phyloP scores from a whole-genome alignment of 108 stramenopile genomes.

The Asterionellopsis glacialis region DNA sequence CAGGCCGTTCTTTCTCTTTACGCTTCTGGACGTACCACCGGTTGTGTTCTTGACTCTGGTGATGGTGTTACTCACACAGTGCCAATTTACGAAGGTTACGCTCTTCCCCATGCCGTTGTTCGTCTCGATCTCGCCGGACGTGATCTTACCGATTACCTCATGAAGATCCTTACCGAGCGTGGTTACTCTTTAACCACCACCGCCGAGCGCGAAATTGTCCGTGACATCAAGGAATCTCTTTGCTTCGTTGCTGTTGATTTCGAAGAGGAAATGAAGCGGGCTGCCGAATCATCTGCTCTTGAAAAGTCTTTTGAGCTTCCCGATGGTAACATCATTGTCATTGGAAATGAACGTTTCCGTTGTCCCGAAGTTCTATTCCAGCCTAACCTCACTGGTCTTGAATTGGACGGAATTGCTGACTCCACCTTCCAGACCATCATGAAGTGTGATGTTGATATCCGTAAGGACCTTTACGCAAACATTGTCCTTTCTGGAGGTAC shows the following conservation, averaged over 20 bases:
- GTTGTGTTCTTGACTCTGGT: conserved; percentile 91
- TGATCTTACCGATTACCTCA: conserved; percentile 93
- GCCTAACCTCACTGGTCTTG: conserved; percentile 95
- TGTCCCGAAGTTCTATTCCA: conserved; percentile 94
- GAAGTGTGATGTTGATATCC: conserved; percentile 99
- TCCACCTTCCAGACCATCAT: conserved; percentile 99
- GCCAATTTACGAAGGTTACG: conserved; percentile 96
- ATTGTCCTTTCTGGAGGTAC: conserved; percentile 94
- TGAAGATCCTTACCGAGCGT: conserved; percentile 92
- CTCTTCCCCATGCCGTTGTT: conserved; percentile 93
- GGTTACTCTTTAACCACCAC: conserved; percentile 93
- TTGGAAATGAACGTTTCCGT: conserved; percentile 92
- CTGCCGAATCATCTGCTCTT: conserved; percentile 85
- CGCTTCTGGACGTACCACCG: conserved; percentile 94
- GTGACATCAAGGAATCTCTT: conserved; percentile 90
- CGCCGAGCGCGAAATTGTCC: conserved; percentile 92
- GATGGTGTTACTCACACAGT: conserved; percentile 95
- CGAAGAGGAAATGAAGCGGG: conserved; percentile 94
- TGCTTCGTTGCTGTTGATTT: conserved; percentile 92
- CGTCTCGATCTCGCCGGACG: conserved; percentile 93
- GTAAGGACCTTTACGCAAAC: conserved; percentile 94
- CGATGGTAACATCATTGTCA: conserved; percentile 92
- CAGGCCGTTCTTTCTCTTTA: conserved; percentile 97
- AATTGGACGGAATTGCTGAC: conserved; percentile 96
- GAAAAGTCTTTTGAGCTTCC: conserved; percentile 93